Conservation (phyloP, 2,329 filamentous ascomycete genomes). For the Clonostachys sp. region DNA sequence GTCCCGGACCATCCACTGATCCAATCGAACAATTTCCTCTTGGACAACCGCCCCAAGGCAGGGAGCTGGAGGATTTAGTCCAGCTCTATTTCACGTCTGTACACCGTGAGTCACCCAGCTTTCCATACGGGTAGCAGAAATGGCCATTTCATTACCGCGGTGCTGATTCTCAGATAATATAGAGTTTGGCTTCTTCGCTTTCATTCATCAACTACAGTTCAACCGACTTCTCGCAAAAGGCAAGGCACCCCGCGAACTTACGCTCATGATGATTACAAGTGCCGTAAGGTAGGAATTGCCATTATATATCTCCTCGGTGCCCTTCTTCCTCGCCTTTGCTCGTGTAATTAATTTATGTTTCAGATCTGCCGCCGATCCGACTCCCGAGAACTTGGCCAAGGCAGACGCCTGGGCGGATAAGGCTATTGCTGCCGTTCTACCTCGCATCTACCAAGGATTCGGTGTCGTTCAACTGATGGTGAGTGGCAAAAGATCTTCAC, state of each 20-base stretch:
- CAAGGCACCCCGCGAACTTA: neutral
- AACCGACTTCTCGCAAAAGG: neutral
- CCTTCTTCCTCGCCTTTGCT: too few species aligned
- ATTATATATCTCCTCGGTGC: neutral
- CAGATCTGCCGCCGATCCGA: neutral
- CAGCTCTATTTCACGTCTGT: neutral
- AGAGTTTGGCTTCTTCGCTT: constrained; percentile 1
- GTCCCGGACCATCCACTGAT: too few species aligned
- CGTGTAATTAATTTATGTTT: too few species aligned
- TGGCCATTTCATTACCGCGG: neutral
- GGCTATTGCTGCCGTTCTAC: neutral
- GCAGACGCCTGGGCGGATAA: neutral
- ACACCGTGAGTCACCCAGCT: neutral
- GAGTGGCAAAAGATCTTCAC: neutral
- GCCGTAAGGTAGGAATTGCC: neutral
- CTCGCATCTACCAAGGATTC: neutral
- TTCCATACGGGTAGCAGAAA: neutral
- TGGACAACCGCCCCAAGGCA: too few species aligned
- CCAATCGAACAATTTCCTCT: too few species aligned
- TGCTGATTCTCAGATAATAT: neutral
- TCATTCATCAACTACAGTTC: neutral
- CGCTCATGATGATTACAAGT: neutral
- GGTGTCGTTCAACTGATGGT: constrained; percentile 1
- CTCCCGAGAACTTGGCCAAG: neutral
- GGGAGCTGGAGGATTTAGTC: neutral